Conservation (phyloP, 495 filamentous ascomycete species). For the Aspergillus homomorphus region DNA sequence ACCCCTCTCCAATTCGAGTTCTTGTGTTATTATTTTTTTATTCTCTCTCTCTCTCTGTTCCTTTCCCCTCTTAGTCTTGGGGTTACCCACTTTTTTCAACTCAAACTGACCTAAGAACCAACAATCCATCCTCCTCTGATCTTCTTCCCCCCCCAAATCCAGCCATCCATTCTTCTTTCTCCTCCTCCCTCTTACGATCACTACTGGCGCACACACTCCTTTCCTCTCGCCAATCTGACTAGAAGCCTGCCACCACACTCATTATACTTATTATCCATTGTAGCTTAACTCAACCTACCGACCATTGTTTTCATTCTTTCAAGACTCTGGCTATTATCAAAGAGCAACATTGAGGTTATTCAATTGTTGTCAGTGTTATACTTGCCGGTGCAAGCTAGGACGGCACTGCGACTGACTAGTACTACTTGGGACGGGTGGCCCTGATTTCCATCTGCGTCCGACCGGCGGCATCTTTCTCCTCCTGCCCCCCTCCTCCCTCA, state of each 20-base stretch:
- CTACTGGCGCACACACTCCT: not conserved
- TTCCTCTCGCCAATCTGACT: not conserved
- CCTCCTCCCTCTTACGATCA: not conserved
- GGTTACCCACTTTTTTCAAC: not conserved
- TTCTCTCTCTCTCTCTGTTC: constrained; percentile 5
- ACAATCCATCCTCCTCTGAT: not conserved
- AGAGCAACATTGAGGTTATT: not conserved
- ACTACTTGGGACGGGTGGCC: not conserved
- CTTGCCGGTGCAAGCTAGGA: not conserved
- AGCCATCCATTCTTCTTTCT: not conserved
- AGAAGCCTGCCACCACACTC: not conserved
- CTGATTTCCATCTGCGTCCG: constrained; percentile 3
- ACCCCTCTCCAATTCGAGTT: not conserved
- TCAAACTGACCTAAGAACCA: not conserved
- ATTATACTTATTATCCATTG: too few species aligned
- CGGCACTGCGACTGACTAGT: not conserved
- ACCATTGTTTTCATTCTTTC: too few species aligned
- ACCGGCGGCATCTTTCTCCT: constrained; percentile 5
- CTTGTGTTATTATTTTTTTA: not conserved
- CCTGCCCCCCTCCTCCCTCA: not conserved
- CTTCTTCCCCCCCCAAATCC: not conserved
- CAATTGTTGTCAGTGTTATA: not conserved
- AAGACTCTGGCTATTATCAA: too few species aligned
- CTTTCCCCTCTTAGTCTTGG: not conserved
- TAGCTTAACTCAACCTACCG: too few species aligned